phyloP scores from a whole-genome alignment of 2,329 filamentous ascomycete species.

The Penicillium vulpinum region DNA sequence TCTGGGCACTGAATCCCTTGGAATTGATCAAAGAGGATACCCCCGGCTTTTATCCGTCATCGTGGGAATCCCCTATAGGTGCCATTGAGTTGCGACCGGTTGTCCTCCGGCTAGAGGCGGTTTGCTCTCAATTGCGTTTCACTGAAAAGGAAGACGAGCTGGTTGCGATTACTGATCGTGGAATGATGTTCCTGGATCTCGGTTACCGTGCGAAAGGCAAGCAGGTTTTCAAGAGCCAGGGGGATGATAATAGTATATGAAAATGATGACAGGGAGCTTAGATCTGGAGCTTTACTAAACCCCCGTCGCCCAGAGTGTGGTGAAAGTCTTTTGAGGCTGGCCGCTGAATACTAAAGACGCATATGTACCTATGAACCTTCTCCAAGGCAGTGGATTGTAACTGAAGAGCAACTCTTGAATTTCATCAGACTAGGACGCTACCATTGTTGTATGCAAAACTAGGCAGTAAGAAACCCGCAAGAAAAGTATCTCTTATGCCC shows the following conservation, averaged over 20 bases:
- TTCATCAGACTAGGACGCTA: not conserved
- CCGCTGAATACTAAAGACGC: not conserved
- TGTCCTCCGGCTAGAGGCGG: constrained; percentile 36
- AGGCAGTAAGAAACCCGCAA: not conserved
- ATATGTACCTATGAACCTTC: not conserved
- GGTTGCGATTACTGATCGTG: constrained; percentile 44
- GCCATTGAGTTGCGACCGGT: constrained; percentile 36
- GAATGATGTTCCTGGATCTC: constrained; percentile 42
- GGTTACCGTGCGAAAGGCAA: constrained; percentile 28
- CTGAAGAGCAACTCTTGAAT: not conserved
- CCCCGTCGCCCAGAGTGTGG: not conserved
- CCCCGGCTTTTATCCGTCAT: constrained; percentile 35
- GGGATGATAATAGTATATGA: not conserved
- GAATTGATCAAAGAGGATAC: constrained; percentile 35
- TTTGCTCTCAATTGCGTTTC: constrained; percentile 42
- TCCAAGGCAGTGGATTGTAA: not conserved
- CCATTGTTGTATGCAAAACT: not conserved
- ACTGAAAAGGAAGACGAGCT: constrained; percentile 39
- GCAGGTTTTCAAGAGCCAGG: not conserved
- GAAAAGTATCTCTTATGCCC: not conserved
- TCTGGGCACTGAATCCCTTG: constrained; percentile 44
- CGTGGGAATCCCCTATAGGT: constrained; percentile 23
- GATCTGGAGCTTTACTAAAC: no score
- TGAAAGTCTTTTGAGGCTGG: not conserved
- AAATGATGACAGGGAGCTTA: not conserved